Conservation (phyloP, 805 yeast genomes). For the Pichia nanzhaoensis region DNA sequence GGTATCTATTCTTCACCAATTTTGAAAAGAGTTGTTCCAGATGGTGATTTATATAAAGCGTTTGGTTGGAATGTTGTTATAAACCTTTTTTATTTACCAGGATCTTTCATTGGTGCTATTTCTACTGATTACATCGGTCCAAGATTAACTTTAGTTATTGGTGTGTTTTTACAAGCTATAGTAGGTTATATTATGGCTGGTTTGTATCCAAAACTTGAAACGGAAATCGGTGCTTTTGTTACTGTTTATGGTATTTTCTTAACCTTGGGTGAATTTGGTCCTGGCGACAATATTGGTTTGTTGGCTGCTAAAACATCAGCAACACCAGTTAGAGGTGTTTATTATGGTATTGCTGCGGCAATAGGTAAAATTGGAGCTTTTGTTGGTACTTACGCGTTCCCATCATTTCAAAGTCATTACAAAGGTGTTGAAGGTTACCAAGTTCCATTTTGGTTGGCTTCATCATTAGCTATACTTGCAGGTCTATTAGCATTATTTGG, state of each 20-base stretch:
- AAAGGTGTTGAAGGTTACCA: conserved; percentile 58
- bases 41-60: conserved; percentile 56
- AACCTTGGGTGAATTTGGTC: conserved; percentile 88
- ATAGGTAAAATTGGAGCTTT: conserved; percentile 90
- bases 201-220: conserved; percentile 44
- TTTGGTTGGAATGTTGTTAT: conserved; percentile 93
- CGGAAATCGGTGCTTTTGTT: conserved; percentile 69
- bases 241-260: conserved; percentile 85
- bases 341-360: conserved; percentile 89
- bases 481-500: conserved; percentile 63
- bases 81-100: conserved; percentile 85
- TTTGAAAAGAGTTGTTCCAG: conserved; percentile 50
- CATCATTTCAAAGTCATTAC: conserved; percentile 59
- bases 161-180: conserved; percentile 66
- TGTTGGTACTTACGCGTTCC: conserved; percentile 84
- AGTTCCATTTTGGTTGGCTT: conserved; percentile 78
- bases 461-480: conserved; percentile 67
- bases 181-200: conserved; percentile 85
- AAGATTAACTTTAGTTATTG: conserved; percentile 63
- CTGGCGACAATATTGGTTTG: conserved; percentile 88
- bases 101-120: conserved; percentile 80
- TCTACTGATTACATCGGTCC: conserved; percentile 90
- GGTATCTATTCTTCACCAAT: conserved; percentile 78
- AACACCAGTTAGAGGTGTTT: conserved; percentile 83
- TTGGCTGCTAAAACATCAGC: conserved; percentile 83